Conservation (phyloP, 768 basidiomycete species). For the Boletus pseudo-olivaceus region DNA sequence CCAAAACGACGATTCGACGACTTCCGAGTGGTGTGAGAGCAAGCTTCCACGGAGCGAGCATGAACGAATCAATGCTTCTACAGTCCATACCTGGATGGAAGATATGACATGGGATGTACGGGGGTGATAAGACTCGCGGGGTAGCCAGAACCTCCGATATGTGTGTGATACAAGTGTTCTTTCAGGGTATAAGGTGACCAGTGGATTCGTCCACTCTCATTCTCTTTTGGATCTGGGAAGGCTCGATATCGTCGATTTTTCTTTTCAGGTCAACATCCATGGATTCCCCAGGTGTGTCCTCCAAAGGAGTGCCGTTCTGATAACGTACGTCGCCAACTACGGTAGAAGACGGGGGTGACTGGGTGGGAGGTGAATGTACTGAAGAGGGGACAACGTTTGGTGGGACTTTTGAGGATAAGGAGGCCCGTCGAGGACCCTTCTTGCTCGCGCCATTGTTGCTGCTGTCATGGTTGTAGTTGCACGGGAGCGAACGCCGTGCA, state of each 20-base stretch:
- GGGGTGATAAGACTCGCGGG: slow-evolving; percentile 21
- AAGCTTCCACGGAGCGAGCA: slow-evolving; percentile 30
- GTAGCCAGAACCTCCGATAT: slow-evolving; percentile 22
- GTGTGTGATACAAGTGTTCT: slow-evolving; percentile 23
- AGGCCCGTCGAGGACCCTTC: slow-evolving; percentile 48
- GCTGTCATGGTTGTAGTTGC: slow-evolving; percentile 77
- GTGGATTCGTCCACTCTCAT: slow-evolving; percentile 61
- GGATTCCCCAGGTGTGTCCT: slow-evolving; percentile 40
- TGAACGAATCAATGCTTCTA: slow-evolving; percentile 26
- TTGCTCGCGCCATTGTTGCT: slow-evolving; percentile 26
- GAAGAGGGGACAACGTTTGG: slow-evolving; percentile 30
- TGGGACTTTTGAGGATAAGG: slow-evolving; percentile 44
- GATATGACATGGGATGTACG: slow-evolving; percentile 17
- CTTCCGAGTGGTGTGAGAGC: slow-evolving; percentile 26
- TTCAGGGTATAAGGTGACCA: slow-evolving; percentile 54
- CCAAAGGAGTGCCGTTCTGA: slow-evolving; percentile 35
- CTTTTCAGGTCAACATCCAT: slow-evolving; percentile 60
- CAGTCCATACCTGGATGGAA: slow-evolving; percentile 29
- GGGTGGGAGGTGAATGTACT: slow-evolving; percentile 49
- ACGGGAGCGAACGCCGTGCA: slow-evolving; percentile 67
- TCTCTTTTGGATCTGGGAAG: slow-evolving; percentile 60
- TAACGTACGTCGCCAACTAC: slow-evolving; percentile 34
- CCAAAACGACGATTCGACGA: slow-evolving; percentile 31
- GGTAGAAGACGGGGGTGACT: slow-evolving; percentile 47
- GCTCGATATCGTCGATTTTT: slow-evolving; percentile 51